Base-by-base conservation (phyloP, 75 land plant genomes). In the Pinus tabuliformis region DNA sequence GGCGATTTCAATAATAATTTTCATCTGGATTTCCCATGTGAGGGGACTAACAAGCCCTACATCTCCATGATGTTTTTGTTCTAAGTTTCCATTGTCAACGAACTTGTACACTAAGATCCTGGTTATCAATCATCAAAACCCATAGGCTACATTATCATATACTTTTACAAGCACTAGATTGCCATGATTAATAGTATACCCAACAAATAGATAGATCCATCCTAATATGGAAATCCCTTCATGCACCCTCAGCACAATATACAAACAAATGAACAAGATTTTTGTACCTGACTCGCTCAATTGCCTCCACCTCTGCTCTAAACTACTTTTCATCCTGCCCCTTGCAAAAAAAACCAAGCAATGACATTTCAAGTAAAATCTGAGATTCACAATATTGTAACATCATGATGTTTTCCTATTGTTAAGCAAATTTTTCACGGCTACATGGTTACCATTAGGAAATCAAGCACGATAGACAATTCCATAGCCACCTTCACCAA, bases 401-500 rank as follows among this genome's bases (percentile, higher is more conserved):
- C 30, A 30, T 17, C 33, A 9, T 21, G 20, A 5, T 4, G 42
- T 56, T 68, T 73, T 92, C 98, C 85, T 90, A 79, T 95, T 95
- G 63, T 95, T 95, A 70, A 95, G 93, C 72, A 95, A 82, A 33
- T 90, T 90, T 79, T 95, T 95, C 68, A 95, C 86, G 16, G 95
- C 95, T 56, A 95, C 83, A 33, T 78, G 42, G 22, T 88, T 74
- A 28, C 73, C 68, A 75, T 89, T 93, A 15, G 81, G 75, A 76
- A 95, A 76, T 4, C 78, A 66, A 16, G 95, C 98, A 14, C 81
- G 59, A 60, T 92, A 95, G 61, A 95, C 95, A 65, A 92, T 86
- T 17, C 98, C 98, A 86, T 95, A 89, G 37, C 98, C 98, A 16
- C 98, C 98, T 63, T 93, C 93, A 6, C 96, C 96, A 16, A 95